Evolutionary conservation across 1,284 basidiomycete genomes (phyloP).

Genomic region (Trichosporon inkin): DNA sequence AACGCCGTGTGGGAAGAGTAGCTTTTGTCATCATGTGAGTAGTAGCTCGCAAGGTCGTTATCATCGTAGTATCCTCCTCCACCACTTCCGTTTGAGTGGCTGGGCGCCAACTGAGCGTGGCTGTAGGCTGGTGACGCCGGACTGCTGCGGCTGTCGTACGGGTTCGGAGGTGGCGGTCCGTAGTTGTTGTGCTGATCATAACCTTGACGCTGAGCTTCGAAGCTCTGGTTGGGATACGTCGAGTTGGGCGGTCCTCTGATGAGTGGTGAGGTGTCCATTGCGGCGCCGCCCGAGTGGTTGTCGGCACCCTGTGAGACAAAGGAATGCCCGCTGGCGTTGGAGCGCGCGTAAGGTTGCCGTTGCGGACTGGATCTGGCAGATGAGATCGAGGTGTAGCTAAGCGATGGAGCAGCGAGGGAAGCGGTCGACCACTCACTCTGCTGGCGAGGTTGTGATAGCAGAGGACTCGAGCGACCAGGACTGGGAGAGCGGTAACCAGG

Average conservation of each 20-base stretch:
- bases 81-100: conserved; percentile 6
- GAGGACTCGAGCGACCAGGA: not conserved
- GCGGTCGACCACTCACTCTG: not conserved
- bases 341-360: not conserved
- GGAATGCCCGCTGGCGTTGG: not conserved
- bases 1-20: conserved; percentile 33
- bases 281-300: not conserved
- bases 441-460: not conserved
- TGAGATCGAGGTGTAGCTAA: not conserved
- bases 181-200: conserved; percentile 3
- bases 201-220: conserved; percentile 6
- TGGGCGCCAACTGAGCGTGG: conserved; percentile 20
- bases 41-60: conserved; percentile 10
- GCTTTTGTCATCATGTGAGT: conserved; percentile 36
- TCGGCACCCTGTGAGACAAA: not conserved
- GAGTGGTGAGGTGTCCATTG: conserved; percentile 5
- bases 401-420: not conserved
- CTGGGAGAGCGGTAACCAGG: not conserved
- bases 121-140: not conserved
- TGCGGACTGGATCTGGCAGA: not conserved
- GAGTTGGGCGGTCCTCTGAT: not conserved
- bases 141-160: conserved; percentile 26
- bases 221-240: not conserved
- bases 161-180: conserved; percentile 10
- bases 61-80: not conserved